Evolutionary conservation across 768 basidiomycete species (phyloP), one percentile per base, ranked within the genome.

Genomic region (Boletus subcaerulescens): DNA sequence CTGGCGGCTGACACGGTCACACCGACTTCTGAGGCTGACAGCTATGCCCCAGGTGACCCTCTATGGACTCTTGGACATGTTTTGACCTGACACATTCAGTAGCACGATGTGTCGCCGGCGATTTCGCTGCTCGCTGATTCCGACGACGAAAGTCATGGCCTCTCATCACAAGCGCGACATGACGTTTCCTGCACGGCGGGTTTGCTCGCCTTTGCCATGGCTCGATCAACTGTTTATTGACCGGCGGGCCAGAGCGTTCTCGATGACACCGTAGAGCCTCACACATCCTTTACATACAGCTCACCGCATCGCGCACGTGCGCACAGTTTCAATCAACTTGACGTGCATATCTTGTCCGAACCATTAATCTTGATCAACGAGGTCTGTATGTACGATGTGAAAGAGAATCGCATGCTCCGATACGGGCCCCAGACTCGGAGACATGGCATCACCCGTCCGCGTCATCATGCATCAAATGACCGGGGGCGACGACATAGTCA

Each of bases 1-100:
- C 40, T 53, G 55, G 66, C 52, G 66, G 65, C 65, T 66, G 66
- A 63, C 65, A 50, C 20, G 2, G 47, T 39, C 31, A 20, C 33
- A 24, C 29, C 31, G 43, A 53, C 20, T 39, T 32, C 43, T 42
- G 59, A 47, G 65, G 65, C 63, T 67, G 63, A 59, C 64, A 44
- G 14, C 8, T 17, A 5, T 32, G 9, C 41, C n/a, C 13, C 22
- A 32, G 40, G 29, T 29, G 20, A 10, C 42, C 35, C 39, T 36
- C 32, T 3, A 18, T 26, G 29, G 43, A 41, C 48, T 26, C 26
- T 52, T 26, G 24, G 29, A 29, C 29, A 29, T 29, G 29, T 29
- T 29, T 29, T 2, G 29, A 29, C 8, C 29, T 29, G 29, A 29
- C 29, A 36, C 39, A 40, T 33, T 24, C 17, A n/a, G 8, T 7